Evolutionary conservation across 2,329 filamentous ascomycete genomes (phyloP).

Genomic region (Fusarium caatingaense): DNA sequence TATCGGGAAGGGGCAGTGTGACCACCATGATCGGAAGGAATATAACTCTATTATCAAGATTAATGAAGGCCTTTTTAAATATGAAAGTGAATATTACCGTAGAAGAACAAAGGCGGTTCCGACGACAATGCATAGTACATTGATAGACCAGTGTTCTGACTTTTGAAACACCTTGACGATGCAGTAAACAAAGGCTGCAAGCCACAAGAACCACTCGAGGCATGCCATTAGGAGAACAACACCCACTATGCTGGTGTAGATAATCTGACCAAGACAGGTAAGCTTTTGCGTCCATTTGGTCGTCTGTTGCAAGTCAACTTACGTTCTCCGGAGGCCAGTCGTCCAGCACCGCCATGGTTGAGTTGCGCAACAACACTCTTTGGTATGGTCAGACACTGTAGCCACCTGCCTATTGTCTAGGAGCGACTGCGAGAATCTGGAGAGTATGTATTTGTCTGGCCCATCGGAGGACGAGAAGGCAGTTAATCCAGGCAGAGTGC

Average conservation of each 20-base stretch:
- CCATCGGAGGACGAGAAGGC: neutral
- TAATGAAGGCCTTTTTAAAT: neutral
- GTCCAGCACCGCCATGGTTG: constrained; percentile 57
- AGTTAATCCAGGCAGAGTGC: neutral
- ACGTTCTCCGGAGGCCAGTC: constrained; percentile 64
- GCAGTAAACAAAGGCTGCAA: constrained; percentile 94
- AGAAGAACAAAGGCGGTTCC: constrained; percentile 78
- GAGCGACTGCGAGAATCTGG: neutral
- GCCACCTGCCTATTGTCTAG: too few species aligned
- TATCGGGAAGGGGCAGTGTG: constrained; percentile 82
- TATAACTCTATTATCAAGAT: constrained; percentile 67
- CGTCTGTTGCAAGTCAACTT: constrained; percentile 26
- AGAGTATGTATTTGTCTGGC: neutral
- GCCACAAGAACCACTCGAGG: constrained; percentile 94
- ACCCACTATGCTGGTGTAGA: constrained; percentile 85
- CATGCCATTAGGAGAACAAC: constrained; percentile 84
- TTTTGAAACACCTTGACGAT: constrained; percentile 88
- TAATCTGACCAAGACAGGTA: constrained; percentile 68
- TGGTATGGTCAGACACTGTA: neutral
- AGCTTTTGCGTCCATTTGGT: neutral
- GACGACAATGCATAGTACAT: constrained; percentile 80
- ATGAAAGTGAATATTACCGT: constrained; percentile 64
- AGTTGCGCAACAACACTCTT: constrained; percentile 17
- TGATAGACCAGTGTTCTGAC: constrained; percentile 87
- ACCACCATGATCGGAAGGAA: constrained; percentile 96